These are phyloP conservation scores for Solanum virginianum DNA, from an alignment of 257 asterid species.

Conservation along the genomic window DNA sequence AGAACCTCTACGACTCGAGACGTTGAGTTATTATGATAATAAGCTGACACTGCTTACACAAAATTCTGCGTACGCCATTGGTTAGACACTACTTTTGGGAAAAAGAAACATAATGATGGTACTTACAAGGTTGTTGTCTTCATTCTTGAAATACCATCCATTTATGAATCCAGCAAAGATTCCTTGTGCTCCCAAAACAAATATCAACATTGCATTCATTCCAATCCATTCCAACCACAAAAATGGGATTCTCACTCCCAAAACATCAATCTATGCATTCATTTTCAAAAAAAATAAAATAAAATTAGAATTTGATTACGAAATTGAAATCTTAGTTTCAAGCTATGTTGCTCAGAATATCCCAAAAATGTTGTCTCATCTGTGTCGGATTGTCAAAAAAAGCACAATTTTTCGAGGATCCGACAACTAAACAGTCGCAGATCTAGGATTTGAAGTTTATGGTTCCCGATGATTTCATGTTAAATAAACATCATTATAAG, in stretches of 20 bases:
- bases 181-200: conserved; percentile 84
- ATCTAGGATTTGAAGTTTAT: too few relatives aligned
- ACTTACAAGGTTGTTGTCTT: conserved; percentile 53
- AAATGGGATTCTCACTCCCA: conserved; percentile 55
- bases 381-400: not conserved
- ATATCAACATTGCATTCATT: conserved; percentile 89
- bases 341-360: not conserved
- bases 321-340: not conserved
- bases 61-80: not conserved
- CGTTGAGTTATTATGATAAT: not conserved
- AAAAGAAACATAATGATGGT: not conserved
- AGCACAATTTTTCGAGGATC: not conserved
- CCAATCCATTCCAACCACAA: conserved; percentile 92
- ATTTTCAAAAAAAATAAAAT: not conserved
- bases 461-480: too few relatives aligned
- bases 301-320: not conserved
- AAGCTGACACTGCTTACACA: not conserved
- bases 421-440: not conserved
- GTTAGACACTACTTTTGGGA: not conserved
- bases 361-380: not conserved
- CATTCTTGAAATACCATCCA: conserved; percentile 61
- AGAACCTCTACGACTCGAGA: not conserved
- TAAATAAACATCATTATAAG: too few relatives aligned
- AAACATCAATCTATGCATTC: conserved; percentile 49
- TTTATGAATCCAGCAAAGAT: conserved; percentile 63